Base-by-base conservation (phyloP, 306 rosid species). In the Mimosa bimucronata region DNA sequence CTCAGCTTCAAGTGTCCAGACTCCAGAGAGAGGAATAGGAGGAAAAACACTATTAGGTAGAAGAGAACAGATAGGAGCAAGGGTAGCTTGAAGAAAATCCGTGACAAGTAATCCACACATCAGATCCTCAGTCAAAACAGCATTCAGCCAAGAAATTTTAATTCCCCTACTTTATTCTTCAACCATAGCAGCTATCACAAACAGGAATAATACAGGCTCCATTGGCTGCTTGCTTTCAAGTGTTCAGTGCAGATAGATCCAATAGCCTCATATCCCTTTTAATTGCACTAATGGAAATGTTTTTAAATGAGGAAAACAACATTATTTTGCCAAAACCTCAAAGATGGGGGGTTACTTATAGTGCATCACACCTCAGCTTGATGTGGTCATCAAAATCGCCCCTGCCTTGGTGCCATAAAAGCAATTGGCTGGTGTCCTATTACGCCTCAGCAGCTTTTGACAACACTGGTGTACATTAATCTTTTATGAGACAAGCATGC, bases 221-320 rank as follows among this genome's bases (percentile, higher is more conserved):
- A 38, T 40, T 40, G 73, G 46, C 66, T 71, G 82, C 48, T 75
- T 72, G 44, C n/a, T 28, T 55, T 73, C 55, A 13, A 23, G 79
- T 48, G 42, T 72, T 65, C 70, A 26, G 52, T 71, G 76, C 57
- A 62, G 72, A 62, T 50, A 64, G 44, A 71, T 81, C 75, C 64
- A 48, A 40, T 61, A 69, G 28, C 60, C 71, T 60, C 26, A 70
- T 67, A 88, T 84, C 89, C 61, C 4, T 79, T 75, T 38, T 29
- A 79, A 79, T 38, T 48, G 53, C 55, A 26, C 16, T 53, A 31
- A 31, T 21, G 15, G n/a, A 16, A 34, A 25, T 23, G 31, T 28
- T 25, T 68, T 58, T 31, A 25, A 57, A 75, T 44, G 72, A 23
- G 34, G 45, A 42, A 55, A 75, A 60, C 46, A 66, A 57, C 50